Evolutionary conservation across 2,329 filamentous ascomycete genomes (phyloP), one percentile per base, ranked within the genome.

Genomic region (Xenosphaeropsis pyriputrescens): DNA sequence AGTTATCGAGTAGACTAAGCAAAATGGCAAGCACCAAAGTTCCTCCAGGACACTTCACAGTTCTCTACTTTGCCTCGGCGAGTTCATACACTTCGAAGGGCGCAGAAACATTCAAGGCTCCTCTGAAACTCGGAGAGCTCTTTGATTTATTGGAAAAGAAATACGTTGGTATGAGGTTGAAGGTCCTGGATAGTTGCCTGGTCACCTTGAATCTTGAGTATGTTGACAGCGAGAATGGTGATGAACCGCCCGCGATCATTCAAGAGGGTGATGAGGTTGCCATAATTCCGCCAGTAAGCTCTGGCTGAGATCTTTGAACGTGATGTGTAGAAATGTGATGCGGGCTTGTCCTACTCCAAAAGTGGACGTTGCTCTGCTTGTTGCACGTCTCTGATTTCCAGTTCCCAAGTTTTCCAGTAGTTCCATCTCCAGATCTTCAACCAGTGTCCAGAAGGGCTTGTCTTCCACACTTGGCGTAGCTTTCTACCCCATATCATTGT

Each of bases 211-310:
- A 93, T 47, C 61, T 89, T 38, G 71, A 84, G 41, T 93, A 93
- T 60, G 75, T 89, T 51, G 81, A 91, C 53, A 49, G 85, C 9
- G 51, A 52, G 6, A 64, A 64, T 31, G 58, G 59, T 22, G 57
- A 57, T 14, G 57, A 58, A 34, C 60, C 60, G 14, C 51, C 50
- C 13, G 51, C 53, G 7, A 54, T 72, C 39, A 80, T 93, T 40
- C 60, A 74, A 37, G 73, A 74, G 44, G 82, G 79, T 18, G 85
- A 93, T 53, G 85, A 93, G 61, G 83, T 93, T 39, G 85, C 81
- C 32, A 80, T 93, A 29, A 89, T 93, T 40, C 85, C 85, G 26
- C 85, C 85, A 8, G 85, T 93, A 46, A 93, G 85, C 64, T 86
- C 85, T 29, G 85, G 85, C 4, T 91, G 57, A 70, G 42, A 13